A percentile compares a stretch with the other conserved stretches of the same genome.
phyloP scores from a whole-genome alignment of 106 monocot species.

The Platanthera zijinensis region DNA sequence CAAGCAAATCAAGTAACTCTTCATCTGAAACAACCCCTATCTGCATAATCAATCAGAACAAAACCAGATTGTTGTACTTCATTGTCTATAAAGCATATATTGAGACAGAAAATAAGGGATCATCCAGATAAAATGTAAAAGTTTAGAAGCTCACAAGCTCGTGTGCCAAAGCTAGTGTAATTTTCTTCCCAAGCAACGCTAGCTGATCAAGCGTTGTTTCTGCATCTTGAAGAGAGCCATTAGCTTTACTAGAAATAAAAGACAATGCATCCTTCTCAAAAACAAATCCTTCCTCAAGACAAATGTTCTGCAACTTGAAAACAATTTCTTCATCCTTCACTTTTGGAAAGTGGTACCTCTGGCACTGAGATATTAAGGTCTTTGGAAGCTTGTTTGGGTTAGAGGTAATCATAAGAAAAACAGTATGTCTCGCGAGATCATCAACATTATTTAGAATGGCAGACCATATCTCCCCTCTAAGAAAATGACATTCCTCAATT shows the following conservation, averaged over 20 bases:
- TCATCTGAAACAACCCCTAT: slow-evolving; percentile 89
- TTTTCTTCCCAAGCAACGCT: slow-evolving; percentile 80
- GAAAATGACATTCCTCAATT: slow-evolving; percentile 82
- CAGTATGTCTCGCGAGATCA: slow-evolving; percentile 29
- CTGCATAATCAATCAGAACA: slow-evolving; percentile 29
- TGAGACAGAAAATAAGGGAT: background rate
- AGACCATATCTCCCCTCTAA: slow-evolving; percentile 60
- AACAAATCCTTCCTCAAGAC: slow-evolving; percentile 57
- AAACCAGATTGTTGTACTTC: background rate
- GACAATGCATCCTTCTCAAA: slow-evolving; percentile 68
- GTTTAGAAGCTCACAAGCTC: slow-evolving; percentile 62
- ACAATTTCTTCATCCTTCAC: slow-evolving; percentile 61
- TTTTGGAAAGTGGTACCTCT: slow-evolving; percentile 78
- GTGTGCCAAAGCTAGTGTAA: slow-evolving; percentile 71
- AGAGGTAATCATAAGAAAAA: slow-evolving; percentile 85
- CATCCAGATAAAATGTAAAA: background rate
- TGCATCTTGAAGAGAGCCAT: slow-evolving; percentile 89
- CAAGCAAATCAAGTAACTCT: slow-evolving; percentile 74
- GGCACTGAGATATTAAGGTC: slow-evolving; percentile 53
- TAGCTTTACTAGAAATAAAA: slow-evolving; percentile 67
- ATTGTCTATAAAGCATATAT: background rate
- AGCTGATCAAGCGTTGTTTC: slow-evolving; percentile 90
- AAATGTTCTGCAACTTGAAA: slow-evolving; percentile 65
- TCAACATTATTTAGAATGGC: slow-evolving; percentile 68
- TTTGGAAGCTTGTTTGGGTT: slow-evolving; percentile 60